Conservation (phyloP, 2,329 filamentous ascomycete species). For the Fulvia fulva region DNA sequence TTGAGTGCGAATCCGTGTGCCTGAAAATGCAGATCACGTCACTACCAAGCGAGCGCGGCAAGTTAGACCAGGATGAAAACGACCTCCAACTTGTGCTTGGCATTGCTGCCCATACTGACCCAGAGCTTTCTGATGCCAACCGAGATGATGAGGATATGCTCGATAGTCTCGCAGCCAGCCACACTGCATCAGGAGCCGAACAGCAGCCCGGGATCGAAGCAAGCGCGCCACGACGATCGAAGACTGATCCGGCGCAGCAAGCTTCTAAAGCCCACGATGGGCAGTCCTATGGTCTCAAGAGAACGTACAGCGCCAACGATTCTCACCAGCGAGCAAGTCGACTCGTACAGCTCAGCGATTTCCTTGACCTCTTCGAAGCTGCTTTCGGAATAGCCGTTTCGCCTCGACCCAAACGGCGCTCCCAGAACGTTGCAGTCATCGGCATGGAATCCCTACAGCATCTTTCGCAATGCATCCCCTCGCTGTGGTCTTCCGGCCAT, state of each 20-base stretch:
- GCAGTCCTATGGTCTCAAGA: background rate
- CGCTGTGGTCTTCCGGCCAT: constrained; percentile 39
- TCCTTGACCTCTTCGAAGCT: constrained; percentile 8
- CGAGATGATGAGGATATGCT: background rate
- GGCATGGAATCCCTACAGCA: constrained; percentile 32
- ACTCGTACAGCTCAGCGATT: background rate
- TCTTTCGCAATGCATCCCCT: constrained; percentile 38
- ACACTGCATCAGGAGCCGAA: background rate
- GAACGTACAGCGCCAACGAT: constrained; percentile 2
- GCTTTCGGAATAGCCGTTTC: constrained; percentile 35
- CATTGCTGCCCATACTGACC: background rate
- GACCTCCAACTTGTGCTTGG: background rate
- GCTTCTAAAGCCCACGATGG: background rate
- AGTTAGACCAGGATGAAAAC: background rate
- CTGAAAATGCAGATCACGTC: constrained; percentile 24
- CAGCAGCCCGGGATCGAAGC: background rate
- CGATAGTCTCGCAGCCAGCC: background rate
- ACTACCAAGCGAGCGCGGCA: background rate
- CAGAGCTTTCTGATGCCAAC: background rate
- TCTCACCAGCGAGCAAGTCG: background rate
- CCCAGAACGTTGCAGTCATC: constrained; percentile 29
- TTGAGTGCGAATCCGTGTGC: constrained; percentile 25
- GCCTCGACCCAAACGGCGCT: constrained; percentile 23
- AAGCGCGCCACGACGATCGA: background rate
- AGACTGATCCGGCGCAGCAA: background rate